phyloP scores from a whole-genome alignment of 75 land plant species.

The Pinus albicaulis region DNA sequence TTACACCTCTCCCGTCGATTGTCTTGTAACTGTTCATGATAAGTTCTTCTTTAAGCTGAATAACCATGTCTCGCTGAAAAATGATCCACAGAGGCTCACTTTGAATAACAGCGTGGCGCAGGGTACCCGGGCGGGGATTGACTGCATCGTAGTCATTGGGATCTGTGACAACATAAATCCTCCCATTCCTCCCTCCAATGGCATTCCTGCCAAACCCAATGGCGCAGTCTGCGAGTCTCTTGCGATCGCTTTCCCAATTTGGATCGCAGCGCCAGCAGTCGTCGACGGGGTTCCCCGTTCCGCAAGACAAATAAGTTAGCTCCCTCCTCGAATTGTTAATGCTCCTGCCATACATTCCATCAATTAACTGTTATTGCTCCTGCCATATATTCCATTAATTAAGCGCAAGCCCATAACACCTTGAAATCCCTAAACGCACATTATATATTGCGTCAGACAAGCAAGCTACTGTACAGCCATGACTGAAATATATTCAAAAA shows the following conservation, averaged over 20 bases:
- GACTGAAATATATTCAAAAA: no score
- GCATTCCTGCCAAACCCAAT: slow-evolving; percentile 35
- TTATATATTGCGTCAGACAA: no score
- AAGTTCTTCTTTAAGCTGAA: slow-evolving; percentile 31
- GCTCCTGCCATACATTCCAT: background rate
- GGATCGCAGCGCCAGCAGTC: slow-evolving; percentile 70
- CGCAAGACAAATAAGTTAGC: slow-evolving; percentile 9
- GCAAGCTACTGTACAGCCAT: no score
- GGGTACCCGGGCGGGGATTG: slow-evolving; percentile 28
- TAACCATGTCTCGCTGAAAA: slow-evolving; percentile 22
- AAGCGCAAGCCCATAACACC: no score
- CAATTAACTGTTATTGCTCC: background rate
- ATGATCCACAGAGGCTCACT: slow-evolving; percentile 31
- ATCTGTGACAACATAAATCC: slow-evolving; percentile 23
- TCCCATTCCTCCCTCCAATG: slow-evolving; percentile 21
- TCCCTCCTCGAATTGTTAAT: background rate
- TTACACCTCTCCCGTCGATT: slow-evolving; percentile 30
- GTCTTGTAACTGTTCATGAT: slow-evolving; percentile 41
- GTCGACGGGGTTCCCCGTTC: slow-evolving; percentile 49
- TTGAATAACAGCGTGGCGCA: slow-evolving; percentile 31
- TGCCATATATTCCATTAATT: background rate
- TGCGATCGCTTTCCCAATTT: slow-evolving; percentile 23
- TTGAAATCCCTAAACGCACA: no score
- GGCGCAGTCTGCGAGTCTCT: slow-evolving; percentile 34
- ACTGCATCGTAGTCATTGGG: slow-evolving; percentile 24